Conservation (phyloP, 2,329 filamentous ascomycete species). For the Exophiala sp. region DNA sequence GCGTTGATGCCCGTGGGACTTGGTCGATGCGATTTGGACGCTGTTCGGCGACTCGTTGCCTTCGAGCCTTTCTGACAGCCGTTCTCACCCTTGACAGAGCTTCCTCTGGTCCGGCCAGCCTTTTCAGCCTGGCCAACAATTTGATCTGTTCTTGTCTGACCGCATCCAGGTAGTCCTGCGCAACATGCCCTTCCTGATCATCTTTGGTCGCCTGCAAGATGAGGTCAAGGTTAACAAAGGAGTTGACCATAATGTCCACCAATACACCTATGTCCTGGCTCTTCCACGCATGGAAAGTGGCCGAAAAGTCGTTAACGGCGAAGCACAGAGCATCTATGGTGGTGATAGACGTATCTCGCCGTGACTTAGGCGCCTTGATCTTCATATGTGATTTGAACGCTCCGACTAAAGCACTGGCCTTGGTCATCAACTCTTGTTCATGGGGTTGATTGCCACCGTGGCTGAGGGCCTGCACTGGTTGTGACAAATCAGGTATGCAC, state of each 20-base stretch:
- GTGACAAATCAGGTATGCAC: no score
- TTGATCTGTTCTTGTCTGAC: slow-evolving; percentile 61
- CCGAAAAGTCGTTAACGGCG: slow-evolving; percentile 54
- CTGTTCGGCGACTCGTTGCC: slow-evolving; percentile 22
- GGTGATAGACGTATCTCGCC: no score
- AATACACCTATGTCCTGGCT: slow-evolving; percentile 57
- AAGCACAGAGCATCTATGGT: slow-evolving; percentile 40
- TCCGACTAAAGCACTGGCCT: no score
- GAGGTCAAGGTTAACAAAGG: slow-evolving; percentile 61
- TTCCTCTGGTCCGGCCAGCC: slow-evolving; percentile 55
- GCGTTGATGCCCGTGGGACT: slow-evolving; percentile 26
- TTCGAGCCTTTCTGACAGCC: slow-evolving; percentile 52
- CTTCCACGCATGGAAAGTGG: slow-evolving; percentile 61
- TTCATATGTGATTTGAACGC: no score
- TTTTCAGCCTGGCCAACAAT: slow-evolving; percentile 56
- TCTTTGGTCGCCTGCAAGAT: slow-evolving; percentile 64
- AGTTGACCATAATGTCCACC: slow-evolving; percentile 60
- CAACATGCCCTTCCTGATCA: slow-evolving; percentile 55
- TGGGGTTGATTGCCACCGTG: no score
- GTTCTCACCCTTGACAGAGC: slow-evolving; percentile 56
- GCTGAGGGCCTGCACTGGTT: no score
- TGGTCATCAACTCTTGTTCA: no score
- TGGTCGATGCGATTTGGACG: slow-evolving; percentile 15
- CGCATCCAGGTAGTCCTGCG: slow-evolving; percentile 58
- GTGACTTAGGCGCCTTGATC: no score